These are phyloP conservation scores for Fistulifera solaris DNA, from an alignment of 108 stramenopile species.

Conservation along the genomic window DNA sequence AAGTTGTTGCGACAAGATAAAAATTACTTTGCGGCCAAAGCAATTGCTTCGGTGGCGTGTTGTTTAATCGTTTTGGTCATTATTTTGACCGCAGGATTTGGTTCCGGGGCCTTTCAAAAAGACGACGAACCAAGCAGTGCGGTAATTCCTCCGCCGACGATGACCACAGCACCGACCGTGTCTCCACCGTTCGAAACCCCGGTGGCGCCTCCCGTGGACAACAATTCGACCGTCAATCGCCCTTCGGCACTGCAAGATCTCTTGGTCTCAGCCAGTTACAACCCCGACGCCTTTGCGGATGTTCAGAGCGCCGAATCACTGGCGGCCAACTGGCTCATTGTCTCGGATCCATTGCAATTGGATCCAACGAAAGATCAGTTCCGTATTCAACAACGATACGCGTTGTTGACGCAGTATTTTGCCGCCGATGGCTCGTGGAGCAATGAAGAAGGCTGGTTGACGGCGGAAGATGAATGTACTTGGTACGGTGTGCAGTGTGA, in stretches of 20 bases:
- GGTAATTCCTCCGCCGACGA: neutral
- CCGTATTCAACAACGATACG: conserved; percentile 16
- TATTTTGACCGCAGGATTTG: conserved; percentile 25
- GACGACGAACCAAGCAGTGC: neutral
- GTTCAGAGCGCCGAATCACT: conserved; percentile 1
- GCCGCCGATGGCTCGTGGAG: conserved; percentile 5
- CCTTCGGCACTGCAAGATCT: too few relatives aligned
- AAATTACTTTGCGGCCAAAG: neutral
- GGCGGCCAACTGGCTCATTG: conserved; percentile 7
- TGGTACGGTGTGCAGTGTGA: conserved; percentile 19
- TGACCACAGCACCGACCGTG: neutral
- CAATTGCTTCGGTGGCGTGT: neutral
- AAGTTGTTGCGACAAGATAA: neutral
- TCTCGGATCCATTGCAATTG: conserved; percentile 9
- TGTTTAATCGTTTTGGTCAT: conserved; percentile 11
- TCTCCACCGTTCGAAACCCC: neutral
- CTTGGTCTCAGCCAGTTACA: neutral
- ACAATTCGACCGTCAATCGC: too few relatives aligned
- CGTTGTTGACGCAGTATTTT: conserved; percentile 13
- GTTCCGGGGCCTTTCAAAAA: conserved; percentile 16
- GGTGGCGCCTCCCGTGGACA: too few relatives aligned
- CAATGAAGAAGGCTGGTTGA: conserved; percentile 12
- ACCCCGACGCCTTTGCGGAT: conserved; percentile 3
- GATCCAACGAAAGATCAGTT: conserved; percentile 12
- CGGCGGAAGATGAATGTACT: conserved; percentile 16